These are phyloP conservation scores for Dendrobium officinale DNA, from an alignment of 106 monocot species.

Conservation along the genomic window DNA sequence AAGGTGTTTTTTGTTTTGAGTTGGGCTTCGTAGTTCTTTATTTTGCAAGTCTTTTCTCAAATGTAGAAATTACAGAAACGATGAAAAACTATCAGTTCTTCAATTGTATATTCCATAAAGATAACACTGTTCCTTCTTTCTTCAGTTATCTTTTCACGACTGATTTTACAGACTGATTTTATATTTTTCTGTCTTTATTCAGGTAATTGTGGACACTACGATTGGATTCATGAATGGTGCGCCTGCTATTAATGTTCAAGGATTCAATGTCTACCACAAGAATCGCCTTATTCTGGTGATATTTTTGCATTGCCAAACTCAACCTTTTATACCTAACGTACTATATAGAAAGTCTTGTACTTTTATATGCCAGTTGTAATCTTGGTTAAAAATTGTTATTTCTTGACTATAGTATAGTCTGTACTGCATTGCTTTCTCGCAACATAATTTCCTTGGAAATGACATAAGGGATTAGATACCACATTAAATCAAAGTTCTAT, in stretches of 20 bases:
- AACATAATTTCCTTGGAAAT: not conserved
- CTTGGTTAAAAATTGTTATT: not conserved
- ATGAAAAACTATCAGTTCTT: not conserved
- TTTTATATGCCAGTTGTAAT: not conserved
- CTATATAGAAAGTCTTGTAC: not conserved
- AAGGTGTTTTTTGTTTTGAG: not conserved
- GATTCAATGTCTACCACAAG: slow-evolving; percentile 85
- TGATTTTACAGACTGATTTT: not conserved
- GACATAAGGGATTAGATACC: not conserved
- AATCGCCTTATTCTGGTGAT: slow-evolving; percentile 81
- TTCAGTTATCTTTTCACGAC: not conserved
- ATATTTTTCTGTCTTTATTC: not conserved
- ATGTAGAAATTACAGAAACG: not conserved
- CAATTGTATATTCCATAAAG: not conserved
- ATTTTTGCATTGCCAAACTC: not conserved
- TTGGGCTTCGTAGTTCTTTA: not conserved
- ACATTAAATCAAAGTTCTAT: not conserved
- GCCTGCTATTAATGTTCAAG: slow-evolving; percentile 63
- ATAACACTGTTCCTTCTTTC: not conserved
- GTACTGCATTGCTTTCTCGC: not conserved
- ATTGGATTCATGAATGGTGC: slow-evolving; percentile 71
- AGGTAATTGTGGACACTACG: slow-evolving; percentile 49
- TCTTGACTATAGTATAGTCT: not conserved
- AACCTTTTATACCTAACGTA: not conserved
- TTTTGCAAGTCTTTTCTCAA: not conserved